Conservation (phyloP, 2,329 filamentous ascomycete genomes). For the Ceratocystis cubensis region DNA sequence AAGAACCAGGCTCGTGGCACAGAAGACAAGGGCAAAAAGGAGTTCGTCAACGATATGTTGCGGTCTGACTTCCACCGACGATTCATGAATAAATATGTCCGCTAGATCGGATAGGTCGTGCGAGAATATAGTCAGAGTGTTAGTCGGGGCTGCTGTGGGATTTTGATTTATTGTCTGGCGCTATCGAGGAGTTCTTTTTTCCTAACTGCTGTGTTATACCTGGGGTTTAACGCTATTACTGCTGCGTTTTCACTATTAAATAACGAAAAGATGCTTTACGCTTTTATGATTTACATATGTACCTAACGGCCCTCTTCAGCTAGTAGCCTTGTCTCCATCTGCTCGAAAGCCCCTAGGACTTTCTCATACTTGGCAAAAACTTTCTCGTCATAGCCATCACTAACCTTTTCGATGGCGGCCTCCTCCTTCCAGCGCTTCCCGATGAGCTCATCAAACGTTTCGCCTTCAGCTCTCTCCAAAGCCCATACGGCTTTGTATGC, state of each 20-base stretch:
- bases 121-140: neutral
- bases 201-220: constrained; percentile 3
- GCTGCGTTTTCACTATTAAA: neutral
- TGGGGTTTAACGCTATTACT: neutral
- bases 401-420: constrained; percentile 69
- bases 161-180: constrained; percentile 19
- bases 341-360: constrained; percentile 62
- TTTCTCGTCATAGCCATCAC: constrained; percentile 62
- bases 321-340: constrained; percentile 55
- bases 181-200: constrained; percentile 1
- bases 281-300: neutral
- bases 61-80: constrained; percentile 95
- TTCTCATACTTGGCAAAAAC: constrained; percentile 67
- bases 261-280: neutral
- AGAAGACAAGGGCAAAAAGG: constrained; percentile 81
- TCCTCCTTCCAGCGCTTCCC: constrained; percentile 75
- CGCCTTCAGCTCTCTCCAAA: constrained; percentile 50
- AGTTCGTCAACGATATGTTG: constrained; percentile 94
- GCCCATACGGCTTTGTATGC: constrained; percentile 97
- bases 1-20: constrained; percentile 96
- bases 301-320: constrained; percentile 26
- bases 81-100: constrained; percentile 70
- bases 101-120: constrained; percentile 29
- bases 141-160: neutral
- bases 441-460: constrained; percentile 83